These are phyloP conservation scores for Phlegmacium glaucopus DNA, from an alignment of 768 basidiomycete species.

Conservation along the genomic window DNA sequence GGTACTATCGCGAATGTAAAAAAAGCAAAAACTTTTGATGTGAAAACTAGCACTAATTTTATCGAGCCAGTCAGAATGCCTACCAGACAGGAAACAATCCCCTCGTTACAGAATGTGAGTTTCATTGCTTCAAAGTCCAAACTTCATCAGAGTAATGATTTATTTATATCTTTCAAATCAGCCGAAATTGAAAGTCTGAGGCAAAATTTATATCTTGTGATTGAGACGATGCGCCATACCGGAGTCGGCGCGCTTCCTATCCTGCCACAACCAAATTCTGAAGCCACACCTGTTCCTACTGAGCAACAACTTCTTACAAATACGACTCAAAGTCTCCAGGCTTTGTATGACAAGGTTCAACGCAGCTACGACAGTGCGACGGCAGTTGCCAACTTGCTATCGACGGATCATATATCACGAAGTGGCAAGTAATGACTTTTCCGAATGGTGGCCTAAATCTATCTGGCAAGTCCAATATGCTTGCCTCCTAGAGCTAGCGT, in stretches of 20 bases:
- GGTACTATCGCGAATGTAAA: conserved; percentile 54
- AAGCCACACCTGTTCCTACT: conserved; percentile 22
- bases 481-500: no score
- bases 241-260: conserved; percentile 69
- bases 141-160: not conserved
- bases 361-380: conserved; percentile 54
- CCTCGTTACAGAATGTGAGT: conserved; percentile 51
- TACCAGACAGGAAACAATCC: conserved; percentile 56
- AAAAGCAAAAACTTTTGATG: not conserved
- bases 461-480: no score
- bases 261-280: conserved; percentile 24
- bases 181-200: conserved; percentile 51
- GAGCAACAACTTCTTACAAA: conserved; percentile 46
- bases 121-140: not conserved
- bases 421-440: not conserved
- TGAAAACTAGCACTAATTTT: not conserved
- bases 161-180: conserved; percentile 14
- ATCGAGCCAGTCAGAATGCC: conserved; percentile 39
- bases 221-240: conserved; percentile 48
- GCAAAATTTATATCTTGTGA: conserved; percentile 42
- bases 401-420: conserved; percentile 10
- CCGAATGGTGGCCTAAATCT: no score
- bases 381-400: conserved; percentile 41
- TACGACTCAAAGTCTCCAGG: conserved; percentile 39
- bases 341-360: conserved; percentile 47